Base-by-base conservation (phyloP, 225 moss, liverwort and hornwort species). In the Marchantia paleacea region DNA sequence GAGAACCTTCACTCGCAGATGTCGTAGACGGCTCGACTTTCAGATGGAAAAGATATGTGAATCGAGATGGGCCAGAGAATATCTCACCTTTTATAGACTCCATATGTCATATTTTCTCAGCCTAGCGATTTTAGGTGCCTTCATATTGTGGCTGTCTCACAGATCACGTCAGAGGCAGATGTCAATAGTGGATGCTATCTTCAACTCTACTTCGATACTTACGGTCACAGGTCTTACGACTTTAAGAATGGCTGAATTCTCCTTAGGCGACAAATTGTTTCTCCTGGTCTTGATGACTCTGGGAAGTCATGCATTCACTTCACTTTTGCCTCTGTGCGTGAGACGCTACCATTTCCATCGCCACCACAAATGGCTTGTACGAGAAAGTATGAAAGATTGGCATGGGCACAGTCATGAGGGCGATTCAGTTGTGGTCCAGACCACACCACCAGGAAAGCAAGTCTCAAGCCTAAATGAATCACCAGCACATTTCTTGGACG, bases 251-350 rank as follows among this genome's bases (percentile, higher is more conserved):
- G 84, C 88, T 50, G 86, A 89, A 55, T 87, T 91, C 83, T 85
- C 88, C 52, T 58, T 39, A n/a, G 70, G 84, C 29, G 89, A 92
- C 74, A 74, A 75, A 76, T n/a, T 82, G 11, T 76, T 85, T 28
- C 30, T 90, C 19, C 80, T 91, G 30, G 12, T 85, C 69, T 83
- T 92, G 85, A 94, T 94, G 92, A 78, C 90, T 55, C 80, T 94
- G 49, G 91, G 90, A 26, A 90, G 88, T 78, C 84, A 80, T 66
- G 79, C 88, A 18, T 91, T 91, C 63, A 86, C 90, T 11, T 96
- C 91, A 3, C 91, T 96, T 69, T 84, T 96, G 49, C 91, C 89
- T 48, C 73, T 93, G 52, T 96, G 73, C 47, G 62, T 89, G 13
- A 86, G 90, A 52, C 80, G 87, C 26, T 84, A 90, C 64, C 85